Evolutionary conservation across 108 stramenopile genomes (phyloP).

Genomic region (Cyclotella choctawhatcheeana): DNA sequence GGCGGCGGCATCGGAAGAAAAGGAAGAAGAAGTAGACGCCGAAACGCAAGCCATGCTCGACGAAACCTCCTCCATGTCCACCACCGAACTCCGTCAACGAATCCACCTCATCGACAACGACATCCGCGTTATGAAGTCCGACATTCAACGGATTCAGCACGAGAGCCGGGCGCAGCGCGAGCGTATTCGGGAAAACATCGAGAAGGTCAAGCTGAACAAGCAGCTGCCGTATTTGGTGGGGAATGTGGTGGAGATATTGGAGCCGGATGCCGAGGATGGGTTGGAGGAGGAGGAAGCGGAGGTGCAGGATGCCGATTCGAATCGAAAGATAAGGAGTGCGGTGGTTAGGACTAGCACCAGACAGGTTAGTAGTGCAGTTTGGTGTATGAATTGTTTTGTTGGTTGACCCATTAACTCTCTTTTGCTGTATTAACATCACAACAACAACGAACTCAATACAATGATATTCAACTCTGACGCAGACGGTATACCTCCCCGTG

Average conservation of each 20-base stretch:
- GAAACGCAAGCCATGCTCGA: constrained; percentile 60
- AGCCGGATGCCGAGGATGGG: constrained; percentile 95
- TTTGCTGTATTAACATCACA: too few relatives aligned
- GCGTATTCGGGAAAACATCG: constrained; percentile 97
- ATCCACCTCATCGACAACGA: too few relatives aligned
- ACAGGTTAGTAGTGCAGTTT: too few relatives aligned
- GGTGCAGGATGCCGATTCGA: constrained; percentile 72
- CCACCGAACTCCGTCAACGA: too few relatives aligned
- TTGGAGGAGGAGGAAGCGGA: constrained; percentile 73
- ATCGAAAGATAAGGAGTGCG: constrained; percentile 81
- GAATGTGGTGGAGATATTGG: constrained; percentile 95
- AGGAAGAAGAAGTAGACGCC: constrained; percentile 34
- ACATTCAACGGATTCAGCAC: constrained; percentile 94
- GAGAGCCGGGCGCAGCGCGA: constrained; percentile 90
- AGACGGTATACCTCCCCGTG: constrained; percentile 98
- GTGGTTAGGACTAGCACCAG: constrained; percentile 90
- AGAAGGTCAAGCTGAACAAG: constrained; percentile 99
- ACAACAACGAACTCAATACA: too few relatives aligned
- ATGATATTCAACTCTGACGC: too few relatives aligned
- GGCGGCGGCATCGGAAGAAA: constrained; percentile 44
- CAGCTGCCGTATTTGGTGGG: constrained; percentile 99
- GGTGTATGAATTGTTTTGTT: too few relatives aligned
- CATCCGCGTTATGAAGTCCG: too few relatives aligned
- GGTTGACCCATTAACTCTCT: too few relatives aligned
- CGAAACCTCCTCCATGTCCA: constrained; percentile 84